A percentile compares a stretch with the other conserved stretches of the same genome.
phyloP scores from a whole-genome alignment of 2,329 filamentous ascomycete genomes.

The Cercospora sesami region DNA sequence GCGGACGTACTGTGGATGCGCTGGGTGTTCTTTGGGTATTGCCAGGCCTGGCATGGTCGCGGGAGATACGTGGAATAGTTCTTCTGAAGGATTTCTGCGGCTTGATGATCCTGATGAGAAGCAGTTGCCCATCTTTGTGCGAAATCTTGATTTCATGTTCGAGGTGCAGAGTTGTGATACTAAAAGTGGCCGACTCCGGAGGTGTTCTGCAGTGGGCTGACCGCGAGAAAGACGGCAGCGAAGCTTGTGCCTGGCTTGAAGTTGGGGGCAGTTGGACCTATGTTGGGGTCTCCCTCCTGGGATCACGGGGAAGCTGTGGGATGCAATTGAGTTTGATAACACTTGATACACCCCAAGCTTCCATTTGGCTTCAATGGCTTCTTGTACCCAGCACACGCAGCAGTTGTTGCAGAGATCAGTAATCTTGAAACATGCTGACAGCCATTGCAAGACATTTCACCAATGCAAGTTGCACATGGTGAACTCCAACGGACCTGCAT shows the following conservation, averaged over 20 bases:
- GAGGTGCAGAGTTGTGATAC: neutral
- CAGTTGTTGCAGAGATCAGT: neutral
- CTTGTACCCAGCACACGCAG: neutral
- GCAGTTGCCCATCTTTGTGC: constrained; percentile 14
- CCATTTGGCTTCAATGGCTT: neutral
- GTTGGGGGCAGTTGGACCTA: neutral
- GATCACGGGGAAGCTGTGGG: neutral
- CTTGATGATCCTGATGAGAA: constrained; percentile 8
- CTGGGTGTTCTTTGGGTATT: constrained; percentile 6
- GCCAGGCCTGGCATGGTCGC: constrained; percentile 6
- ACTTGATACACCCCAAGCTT: neutral
- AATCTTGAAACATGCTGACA: neutral
- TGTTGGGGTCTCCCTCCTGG: neutral
- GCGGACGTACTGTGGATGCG: constrained; percentile 16
- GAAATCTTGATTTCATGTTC: constrained; percentile 8
- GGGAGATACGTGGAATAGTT: constrained; percentile 4
- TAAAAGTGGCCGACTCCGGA: neutral
- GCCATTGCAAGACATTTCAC: neutral
- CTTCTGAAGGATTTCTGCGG: neutral
- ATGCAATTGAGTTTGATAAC: constrained; percentile 8
- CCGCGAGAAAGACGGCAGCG: neutral
- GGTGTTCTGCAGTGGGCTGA: neutral
- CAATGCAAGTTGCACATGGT: neutral
- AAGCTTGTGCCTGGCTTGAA: neutral
- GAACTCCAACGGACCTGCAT: neutral